phyloP scores from a whole-genome alignment of 2,329 filamentous ascomycete species.

The Fusarium falciforme region DNA sequence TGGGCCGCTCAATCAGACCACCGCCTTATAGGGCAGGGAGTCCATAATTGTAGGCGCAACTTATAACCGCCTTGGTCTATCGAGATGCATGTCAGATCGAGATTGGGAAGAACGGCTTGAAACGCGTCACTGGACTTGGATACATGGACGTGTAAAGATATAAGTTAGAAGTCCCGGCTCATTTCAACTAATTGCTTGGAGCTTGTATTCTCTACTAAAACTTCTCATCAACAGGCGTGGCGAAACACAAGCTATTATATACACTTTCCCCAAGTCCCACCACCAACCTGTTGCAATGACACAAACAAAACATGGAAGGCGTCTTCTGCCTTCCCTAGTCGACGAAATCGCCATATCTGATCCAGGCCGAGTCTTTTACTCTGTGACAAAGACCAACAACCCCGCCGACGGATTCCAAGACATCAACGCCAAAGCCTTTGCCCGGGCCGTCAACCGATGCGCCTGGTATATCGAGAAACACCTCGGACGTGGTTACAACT shows the following conservation, averaged over 20 bases:
- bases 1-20: background rate
- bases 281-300: background rate
- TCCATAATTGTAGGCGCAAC: no score
- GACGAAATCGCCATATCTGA: constrained; percentile 39
- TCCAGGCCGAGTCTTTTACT: constrained; percentile 51
- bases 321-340: constrained; percentile 34
- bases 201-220: background rate
- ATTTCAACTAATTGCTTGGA: background rate
- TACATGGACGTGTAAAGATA: background rate
- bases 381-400: constrained; percentile 45
- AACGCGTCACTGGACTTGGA: background rate
- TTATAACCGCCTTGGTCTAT: background rate
- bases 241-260: background rate
- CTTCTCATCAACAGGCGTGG: background rate
- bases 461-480: constrained; percentile 47
- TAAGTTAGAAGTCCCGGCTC: background rate
- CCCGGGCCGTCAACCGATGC: constrained; percentile 47
- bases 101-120: background rate
- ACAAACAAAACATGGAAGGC: background rate
- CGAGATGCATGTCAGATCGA: background rate
- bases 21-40: background rate
- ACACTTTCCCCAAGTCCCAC: background rate
- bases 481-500: constrained; percentile 44
- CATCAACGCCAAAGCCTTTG: constrained; percentile 41
- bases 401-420: constrained; percentile 44